phyloP scores from a whole-genome alignment of 345 rosid species.

The Rubroshorea leprosula region DNA sequence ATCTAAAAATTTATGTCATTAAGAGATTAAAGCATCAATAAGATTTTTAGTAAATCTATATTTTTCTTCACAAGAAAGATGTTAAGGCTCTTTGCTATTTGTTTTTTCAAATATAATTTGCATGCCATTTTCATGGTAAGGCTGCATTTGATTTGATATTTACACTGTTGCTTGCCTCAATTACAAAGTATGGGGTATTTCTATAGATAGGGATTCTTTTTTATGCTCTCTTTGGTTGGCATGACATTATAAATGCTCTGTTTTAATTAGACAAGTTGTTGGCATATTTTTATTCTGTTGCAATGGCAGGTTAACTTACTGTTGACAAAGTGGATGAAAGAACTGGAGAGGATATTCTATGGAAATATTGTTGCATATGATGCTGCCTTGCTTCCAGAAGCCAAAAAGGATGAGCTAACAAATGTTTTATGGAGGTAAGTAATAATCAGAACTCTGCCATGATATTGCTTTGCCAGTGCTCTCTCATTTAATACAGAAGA shows the following conservation, averaged over 20 bases:
- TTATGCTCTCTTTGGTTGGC: background rate
- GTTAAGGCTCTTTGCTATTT: too few relatives aligned
- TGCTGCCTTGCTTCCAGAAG: slow-evolving; percentile 79
- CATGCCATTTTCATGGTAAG: too few relatives aligned
- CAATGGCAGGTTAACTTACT: slow-evolving; percentile 75
- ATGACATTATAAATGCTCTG: background rate
- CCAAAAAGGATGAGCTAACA: slow-evolving; percentile 59
- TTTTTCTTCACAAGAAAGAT: too few relatives aligned
- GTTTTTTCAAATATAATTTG: too few relatives aligned
- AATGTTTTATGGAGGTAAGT: slow-evolving; percentile 77
- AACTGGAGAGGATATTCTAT: slow-evolving; percentile 86
- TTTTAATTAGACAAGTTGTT: background rate
- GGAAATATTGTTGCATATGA: slow-evolving; percentile 93
- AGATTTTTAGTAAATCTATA: too few relatives aligned
- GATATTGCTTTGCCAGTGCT: background rate
- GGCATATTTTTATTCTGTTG: slow-evolving; percentile 7
- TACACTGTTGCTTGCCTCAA: too few relatives aligned
- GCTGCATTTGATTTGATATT: too few relatives aligned
- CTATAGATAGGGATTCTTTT: background rate
- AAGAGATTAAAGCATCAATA: too few relatives aligned
- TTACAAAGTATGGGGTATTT: background rate
- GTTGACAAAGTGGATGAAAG: slow-evolving; percentile 90
- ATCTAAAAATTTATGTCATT: too few relatives aligned
- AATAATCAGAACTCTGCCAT: background rate
- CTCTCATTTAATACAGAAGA: too few relatives aligned